Evolutionary conservation across 2,329 filamentous ascomycete species (phyloP), one percentile per base, ranked within the genome.

Genomic region (Aureobasidium mangrovei): DNA sequence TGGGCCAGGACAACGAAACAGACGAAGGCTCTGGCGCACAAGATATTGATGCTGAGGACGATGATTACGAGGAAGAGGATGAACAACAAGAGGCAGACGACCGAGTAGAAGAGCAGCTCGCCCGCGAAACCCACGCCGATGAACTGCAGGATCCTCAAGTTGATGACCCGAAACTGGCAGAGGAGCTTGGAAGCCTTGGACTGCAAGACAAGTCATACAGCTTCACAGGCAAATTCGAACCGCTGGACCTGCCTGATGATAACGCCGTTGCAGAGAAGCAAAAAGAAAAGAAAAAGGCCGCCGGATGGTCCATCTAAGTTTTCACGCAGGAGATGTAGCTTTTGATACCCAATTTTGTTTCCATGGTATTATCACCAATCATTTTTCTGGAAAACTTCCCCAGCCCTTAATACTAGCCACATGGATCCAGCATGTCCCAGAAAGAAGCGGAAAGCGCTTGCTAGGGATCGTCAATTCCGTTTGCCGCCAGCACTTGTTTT

Each of bases 1-100:
- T 80, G 7, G 76, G 78, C 9, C 78, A 82, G 58, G 75, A 76
- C 2, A 76, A 78, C 61, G 73, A 75, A 24, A 67, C 73, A 51
- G 65, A 65, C 4, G 67, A 65, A 3, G 68, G 66, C 24, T 71
- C 71, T 2, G 66, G 69, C 3, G 62, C 67, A 2, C 67, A 67
- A 2, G 68, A 68, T 35, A 69, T 69, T 4, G 69, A 68, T 6
- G 69, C 67, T 2, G 67, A 67, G 5, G 72, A 70, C 2, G 70
- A 71, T 4, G 69, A 58, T 7, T 53, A 57, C 18, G 48, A 28
- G 24, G 54, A 52, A 31, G 54, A 56, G 4, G 59, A 59, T 12
- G 56, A 49, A 12, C 56, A 58, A 26, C 57, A 48, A 3, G 52
- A 45, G 4, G 60, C 58, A 1, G 32, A 28, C 36, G 44, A 54